These are phyloP conservation scores for Ceratobasidium sp. DNA, from an alignment of 1,284 basidiomycete species.

Conservation along the genomic window DNA sequence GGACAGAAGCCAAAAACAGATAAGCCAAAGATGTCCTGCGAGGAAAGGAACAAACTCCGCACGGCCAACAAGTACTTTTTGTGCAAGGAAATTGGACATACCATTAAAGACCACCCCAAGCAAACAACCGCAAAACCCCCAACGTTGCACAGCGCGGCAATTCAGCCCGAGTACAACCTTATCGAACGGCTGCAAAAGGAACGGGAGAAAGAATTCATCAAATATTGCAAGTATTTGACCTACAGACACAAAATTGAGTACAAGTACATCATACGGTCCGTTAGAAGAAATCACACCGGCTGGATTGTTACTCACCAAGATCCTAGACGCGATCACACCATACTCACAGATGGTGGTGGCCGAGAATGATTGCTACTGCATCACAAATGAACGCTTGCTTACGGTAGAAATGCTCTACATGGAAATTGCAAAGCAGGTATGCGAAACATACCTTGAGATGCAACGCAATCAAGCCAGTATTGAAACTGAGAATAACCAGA, in stretches of 20 bases:
- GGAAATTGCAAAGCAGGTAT: not conserved
- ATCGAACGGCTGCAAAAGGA: slow-evolving; percentile 6
- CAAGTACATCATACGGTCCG: not conserved
- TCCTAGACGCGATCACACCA: not conserved
- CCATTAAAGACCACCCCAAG: slow-evolving; percentile 34
- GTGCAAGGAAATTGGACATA: slow-evolving; percentile 37
- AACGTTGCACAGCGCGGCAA: not conserved
- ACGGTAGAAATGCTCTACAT: not conserved
- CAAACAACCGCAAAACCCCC: slow-evolving; percentile 9
- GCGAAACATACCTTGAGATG: not conserved
- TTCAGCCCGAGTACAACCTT: not conserved
- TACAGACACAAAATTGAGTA: not conserved
- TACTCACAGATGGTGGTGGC: not conserved
- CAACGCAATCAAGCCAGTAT: not conserved
- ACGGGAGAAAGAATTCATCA: not conserved
- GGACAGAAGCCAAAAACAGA: not conserved
- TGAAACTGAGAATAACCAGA: slow-evolving; percentile 38
- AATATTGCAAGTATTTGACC: not conserved
- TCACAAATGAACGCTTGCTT: not conserved
- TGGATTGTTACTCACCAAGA: not conserved
- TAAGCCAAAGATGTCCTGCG: not conserved
- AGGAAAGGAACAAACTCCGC: slow-evolving; percentile 23
- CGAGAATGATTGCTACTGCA: not conserved
- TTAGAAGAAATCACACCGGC: not conserved
- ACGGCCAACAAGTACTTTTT: slow-evolving; percentile 38